Percentiles rank a stretch among this genome's conserved stretches.
These are phyloP conservation scores for Gossypium herbaceum DNA, from an alignment of 345 rosid species.

Conservation along the genomic window DNA sequence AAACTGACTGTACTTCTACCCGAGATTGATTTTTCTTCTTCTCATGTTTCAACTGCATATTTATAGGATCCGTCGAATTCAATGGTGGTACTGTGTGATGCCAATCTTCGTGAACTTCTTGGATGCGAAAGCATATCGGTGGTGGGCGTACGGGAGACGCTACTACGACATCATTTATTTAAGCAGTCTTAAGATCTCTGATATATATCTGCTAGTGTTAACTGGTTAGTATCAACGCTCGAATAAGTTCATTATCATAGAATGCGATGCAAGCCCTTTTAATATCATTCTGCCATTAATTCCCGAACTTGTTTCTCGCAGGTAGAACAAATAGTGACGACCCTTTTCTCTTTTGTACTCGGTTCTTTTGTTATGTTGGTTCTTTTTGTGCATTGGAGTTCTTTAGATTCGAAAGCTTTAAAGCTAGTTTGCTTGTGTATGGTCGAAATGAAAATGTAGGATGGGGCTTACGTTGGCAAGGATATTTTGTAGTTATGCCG, in stretches of 20 bases:
- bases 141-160: constrained; percentile 64
- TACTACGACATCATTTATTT: constrained; percentile 68
- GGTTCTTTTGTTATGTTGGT: constrained; percentile 19
- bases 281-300: too few species aligned
- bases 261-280: not conserved
- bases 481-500: constrained; percentile 48
- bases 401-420: constrained; percentile 37
- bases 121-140: constrained; percentile 88
- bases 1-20: too few species aligned
- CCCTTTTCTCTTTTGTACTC: constrained; percentile 20
- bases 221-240: constrained; percentile 32
- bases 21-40: constrained; percentile 10
- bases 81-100: constrained; percentile 77
- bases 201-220: constrained; percentile 14
- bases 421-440: constrained; percentile 28
- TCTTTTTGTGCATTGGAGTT: constrained; percentile 34
- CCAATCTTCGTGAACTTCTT: constrained; percentile 70
- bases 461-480: constrained; percentile 33
- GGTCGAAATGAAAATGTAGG: constrained; percentile 42
- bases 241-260: not conserved
- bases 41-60: too few species aligned
- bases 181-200: constrained; percentile 43
- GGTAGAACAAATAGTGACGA: constrained; percentile 52
- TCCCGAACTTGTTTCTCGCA: constrained; percentile 22
- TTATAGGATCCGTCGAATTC: constrained; percentile 67